Percentiles rank a stretch among this genome's conserved stretches.
These are phyloP conservation scores for Yamadazyma phyllophila DNA, from an alignment of 805 yeast species.

Conservation along the genomic window DNA sequence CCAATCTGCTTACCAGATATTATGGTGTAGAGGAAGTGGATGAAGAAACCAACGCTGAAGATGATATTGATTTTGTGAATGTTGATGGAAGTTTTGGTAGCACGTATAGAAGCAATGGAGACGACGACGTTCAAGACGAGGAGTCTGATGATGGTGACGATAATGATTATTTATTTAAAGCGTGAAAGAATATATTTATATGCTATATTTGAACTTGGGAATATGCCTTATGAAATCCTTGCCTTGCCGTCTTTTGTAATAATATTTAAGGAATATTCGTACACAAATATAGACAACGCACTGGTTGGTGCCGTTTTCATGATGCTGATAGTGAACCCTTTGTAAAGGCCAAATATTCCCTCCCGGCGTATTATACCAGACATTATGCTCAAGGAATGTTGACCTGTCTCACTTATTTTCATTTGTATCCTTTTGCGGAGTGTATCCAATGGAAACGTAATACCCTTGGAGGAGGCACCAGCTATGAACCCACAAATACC, in stretches of 20 bases:
- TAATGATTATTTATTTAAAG: slow-evolving; percentile 33
- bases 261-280: slow-evolving; percentile 41
- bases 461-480: slow-evolving; percentile 69
- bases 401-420: slow-evolving; percentile 9
- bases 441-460: slow-evolving; percentile 85
- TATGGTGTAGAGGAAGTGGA: slow-evolving; percentile 25
- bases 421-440: slow-evolving; percentile 77
- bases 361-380: slow-evolving; percentile 47
- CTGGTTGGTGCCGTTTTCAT: slow-evolving; percentile 79
- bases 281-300: slow-evolving; percentile 65
- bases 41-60: slow-evolving; percentile 18
- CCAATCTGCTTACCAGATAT: slow-evolving; percentile 33
- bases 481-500: slow-evolving; percentile 71
- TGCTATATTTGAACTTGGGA: not conserved
- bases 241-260: not conserved
- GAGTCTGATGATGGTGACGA: slow-evolving; percentile 20
- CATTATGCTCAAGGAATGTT: slow-evolving; percentile 20
- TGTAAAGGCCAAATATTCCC: slow-evolving; percentile 68
- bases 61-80: slow-evolving; percentile 28
- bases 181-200: slow-evolving; percentile 1
- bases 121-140: slow-evolving; percentile 11
- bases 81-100: slow-evolving; percentile 21
- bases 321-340: slow-evolving; percentile 69
- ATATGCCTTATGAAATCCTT: no score
- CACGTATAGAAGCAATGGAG: slow-evolving; percentile 19